phyloP scores from a whole-genome alignment of 1,139 yeast species.

The Magnusiomyces magnusii region DNA sequence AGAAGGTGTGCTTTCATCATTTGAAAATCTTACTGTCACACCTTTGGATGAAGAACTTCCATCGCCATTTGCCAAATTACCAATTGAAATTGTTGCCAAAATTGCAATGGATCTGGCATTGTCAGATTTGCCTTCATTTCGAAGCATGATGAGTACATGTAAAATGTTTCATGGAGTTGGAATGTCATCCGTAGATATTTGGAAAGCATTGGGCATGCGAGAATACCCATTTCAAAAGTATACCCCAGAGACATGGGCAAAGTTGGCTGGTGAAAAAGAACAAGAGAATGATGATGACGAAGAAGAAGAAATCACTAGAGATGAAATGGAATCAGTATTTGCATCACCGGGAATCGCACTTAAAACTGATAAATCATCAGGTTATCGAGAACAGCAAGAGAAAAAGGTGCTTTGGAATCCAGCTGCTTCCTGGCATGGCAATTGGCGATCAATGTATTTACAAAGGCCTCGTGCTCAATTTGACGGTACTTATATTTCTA shows the following conservation, averaged over 20 bases:
- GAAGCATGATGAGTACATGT: conserved; percentile 56
- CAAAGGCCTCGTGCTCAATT: conserved; percentile 68
- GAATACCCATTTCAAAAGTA: conserved; percentile 51
- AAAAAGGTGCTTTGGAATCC: background rate
- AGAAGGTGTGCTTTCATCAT: conserved; percentile 33
- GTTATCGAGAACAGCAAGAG: background rate
- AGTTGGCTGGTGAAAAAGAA: background rate
- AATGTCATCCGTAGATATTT: conserved; percentile 45
- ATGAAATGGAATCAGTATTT: background rate
- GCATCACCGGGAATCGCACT: background rate
- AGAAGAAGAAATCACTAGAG: background rate
- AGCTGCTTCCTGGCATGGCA: conserved; percentile 20
- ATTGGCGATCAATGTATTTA: conserved; percentile 36
- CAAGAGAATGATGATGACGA: conserved; percentile 11
- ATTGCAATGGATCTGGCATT: conserved; percentile 49
- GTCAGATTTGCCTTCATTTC: conserved; percentile 54
- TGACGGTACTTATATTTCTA: conserved; percentile 78
- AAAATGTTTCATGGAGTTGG: conserved; percentile 55
- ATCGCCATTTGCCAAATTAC: conserved; percentile 50
- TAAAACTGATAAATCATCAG: background rate
- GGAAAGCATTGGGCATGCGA: conserved; percentile 49
- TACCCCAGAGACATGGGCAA: conserved; percentile 15
- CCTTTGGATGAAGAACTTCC: conserved; percentile 40
- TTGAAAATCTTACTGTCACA: conserved; percentile 33
- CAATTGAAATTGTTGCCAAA: conserved; percentile 55